Conservation (phyloP, 768 basidiomycete genomes). For the Cubamyces lactineus region DNA sequence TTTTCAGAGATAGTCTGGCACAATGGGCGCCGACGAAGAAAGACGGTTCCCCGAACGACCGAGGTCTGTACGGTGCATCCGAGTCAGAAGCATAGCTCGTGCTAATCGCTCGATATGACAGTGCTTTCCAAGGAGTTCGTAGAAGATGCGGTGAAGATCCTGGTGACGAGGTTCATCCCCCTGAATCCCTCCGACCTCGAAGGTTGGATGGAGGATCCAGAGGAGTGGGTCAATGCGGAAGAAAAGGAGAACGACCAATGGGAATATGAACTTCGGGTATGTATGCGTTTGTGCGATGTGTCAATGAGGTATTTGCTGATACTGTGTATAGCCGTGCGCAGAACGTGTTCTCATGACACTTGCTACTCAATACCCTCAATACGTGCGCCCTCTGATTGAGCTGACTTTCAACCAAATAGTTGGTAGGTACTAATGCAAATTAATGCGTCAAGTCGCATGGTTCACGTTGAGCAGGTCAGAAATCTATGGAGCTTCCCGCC, state of each 20-base stretch:
- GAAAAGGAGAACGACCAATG: conserved; percentile 90
- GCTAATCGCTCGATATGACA: conserved; percentile 32
- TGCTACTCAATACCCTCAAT: conserved; percentile 66
- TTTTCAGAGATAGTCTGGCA: conserved; percentile 81
- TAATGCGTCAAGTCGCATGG: neutral
- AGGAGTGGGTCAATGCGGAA: conserved; percentile 92
- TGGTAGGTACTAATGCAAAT: conserved; percentile 42
- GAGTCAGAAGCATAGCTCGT: neutral
- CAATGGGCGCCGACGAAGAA: conserved; percentile 74
- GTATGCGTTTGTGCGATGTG: conserved; percentile 31
- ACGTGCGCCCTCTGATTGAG: conserved; percentile 68
- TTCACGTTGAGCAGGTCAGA: conserved; percentile 40
- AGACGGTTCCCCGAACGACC: conserved; percentile 60
- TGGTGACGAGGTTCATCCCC: conserved; percentile 86
- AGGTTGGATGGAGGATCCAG: conserved; percentile 85
- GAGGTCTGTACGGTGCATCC: conserved; percentile 34
- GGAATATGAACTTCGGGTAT: conserved; percentile 90
- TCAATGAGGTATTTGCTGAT: neutral
- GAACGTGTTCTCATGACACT: conserved; percentile 90
- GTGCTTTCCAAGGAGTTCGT: conserved; percentile 73
- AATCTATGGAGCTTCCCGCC: conserved; percentile 54
- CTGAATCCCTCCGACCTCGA: conserved; percentile 81
- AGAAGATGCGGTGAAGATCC: conserved; percentile 68
- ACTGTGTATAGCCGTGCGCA: conserved; percentile 72
- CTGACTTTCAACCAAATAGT: conserved; percentile 62